Conservation (phyloP, 2,329 filamentous ascomycete genomes). For the Hypoxylon sp. region DNA sequence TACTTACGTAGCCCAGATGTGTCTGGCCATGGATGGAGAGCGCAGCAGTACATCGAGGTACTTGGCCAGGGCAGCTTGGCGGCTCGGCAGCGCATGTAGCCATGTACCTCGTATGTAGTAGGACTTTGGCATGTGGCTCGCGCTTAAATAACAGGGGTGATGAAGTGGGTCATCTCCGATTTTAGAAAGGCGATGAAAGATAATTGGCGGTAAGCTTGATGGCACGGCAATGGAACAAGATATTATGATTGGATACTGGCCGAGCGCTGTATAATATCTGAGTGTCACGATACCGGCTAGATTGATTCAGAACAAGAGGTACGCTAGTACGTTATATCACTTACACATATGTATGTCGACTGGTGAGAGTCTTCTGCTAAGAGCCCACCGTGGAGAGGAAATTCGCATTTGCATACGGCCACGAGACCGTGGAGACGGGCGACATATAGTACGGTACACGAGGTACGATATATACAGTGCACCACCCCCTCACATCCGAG, state of each 20-base stretch:
- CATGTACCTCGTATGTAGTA: no score
- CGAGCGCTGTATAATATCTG: slow-evolving; percentile 21
- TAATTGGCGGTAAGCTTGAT: slow-evolving; percentile 28
- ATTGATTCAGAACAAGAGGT: not conserved
- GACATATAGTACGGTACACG: not conserved
- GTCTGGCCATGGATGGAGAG: no score
- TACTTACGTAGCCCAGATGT: slow-evolving; percentile 23
- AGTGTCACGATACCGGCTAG: slow-evolving; percentile 19
- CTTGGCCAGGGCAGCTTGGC: no score
- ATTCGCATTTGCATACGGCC: not conserved
- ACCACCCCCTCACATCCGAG: slow-evolving; percentile 5
- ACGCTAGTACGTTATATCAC: slow-evolving; percentile 1
- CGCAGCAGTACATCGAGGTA: no score
- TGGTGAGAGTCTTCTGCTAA: no score
- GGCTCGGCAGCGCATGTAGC: no score
- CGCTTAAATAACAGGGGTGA: slow-evolving; percentile 25
- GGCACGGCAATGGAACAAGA: not conserved
- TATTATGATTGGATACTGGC: slow-evolving; percentile 17
- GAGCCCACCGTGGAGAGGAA: not conserved
- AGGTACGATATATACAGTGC: not conserved
- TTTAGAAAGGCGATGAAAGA: slow-evolving; percentile 27
- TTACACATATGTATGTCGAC: no score
- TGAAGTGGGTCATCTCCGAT: slow-evolving; percentile 30
- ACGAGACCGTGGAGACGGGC: not conserved
- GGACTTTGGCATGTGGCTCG: slow-evolving; percentile 22